Conservation (phyloP, 2,329 filamentous ascomycete species). For the Microdochium bolleyi region DNA sequence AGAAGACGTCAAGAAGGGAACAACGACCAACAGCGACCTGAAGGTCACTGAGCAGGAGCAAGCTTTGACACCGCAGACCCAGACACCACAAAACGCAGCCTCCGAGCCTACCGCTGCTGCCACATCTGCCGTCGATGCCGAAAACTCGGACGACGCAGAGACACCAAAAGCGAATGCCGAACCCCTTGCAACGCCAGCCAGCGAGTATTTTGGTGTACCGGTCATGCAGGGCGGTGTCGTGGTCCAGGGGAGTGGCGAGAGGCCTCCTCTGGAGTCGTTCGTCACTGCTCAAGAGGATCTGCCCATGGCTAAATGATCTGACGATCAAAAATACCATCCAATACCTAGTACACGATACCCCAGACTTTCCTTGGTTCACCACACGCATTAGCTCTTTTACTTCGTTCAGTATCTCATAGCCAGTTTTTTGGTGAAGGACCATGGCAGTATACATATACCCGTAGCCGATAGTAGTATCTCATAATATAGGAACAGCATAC, state of each 20-base stretch:
- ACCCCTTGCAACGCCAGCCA: not conserved
- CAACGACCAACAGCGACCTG: not conserved
- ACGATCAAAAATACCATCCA: not conserved
- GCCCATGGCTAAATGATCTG: conserved; percentile 17
- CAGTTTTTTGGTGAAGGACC: too few species aligned
- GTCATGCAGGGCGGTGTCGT: not conserved
- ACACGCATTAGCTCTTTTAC: not conserved
- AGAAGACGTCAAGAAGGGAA: not conserved
- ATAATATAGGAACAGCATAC: too few species aligned
- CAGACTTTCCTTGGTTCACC: too few species aligned
- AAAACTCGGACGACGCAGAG: not conserved
- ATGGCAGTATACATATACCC: too few species aligned
- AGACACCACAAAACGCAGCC: not conserved
- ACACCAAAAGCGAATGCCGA: not conserved
- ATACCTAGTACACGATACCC: too few species aligned
- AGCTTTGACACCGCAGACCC: not conserved
- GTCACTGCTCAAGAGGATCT: conserved; percentile 42
- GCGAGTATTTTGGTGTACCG: not conserved
- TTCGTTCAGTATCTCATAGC: too few species aligned
- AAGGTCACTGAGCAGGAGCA: not conserved
- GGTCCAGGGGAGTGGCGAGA: conserved; percentile 4
- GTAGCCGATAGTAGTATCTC: too few species aligned
- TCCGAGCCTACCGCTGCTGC: not conserved
- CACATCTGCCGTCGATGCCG: not conserved
- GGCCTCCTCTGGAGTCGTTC: conserved; percentile 40